Base-by-base conservation (phyloP, 108 stramenopile species). In the Cyclotella baltica region DNA sequence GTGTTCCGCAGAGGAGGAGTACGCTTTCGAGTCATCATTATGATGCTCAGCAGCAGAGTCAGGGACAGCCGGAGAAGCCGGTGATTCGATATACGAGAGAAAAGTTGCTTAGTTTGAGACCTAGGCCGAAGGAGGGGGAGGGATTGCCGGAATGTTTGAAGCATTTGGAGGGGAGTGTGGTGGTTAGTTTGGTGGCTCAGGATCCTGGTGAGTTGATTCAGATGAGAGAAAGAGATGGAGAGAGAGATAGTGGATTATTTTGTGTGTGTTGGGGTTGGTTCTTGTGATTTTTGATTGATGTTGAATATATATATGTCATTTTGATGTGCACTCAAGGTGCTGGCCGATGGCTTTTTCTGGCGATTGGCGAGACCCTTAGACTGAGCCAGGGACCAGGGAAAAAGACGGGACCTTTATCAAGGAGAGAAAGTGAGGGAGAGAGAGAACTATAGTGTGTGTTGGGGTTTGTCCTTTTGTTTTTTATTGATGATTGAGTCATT, bases 11-110 rank as follows among this genome's bases (percentile, higher is more conserved):
- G 19, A 3, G 43, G 23, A 66, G 83, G 40, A 43, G n/a, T 48
- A 28, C 51, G 1, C 30, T 51, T 23, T 37, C 46, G 46, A 64
- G 25, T 28, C 37, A n/a, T 52, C 38, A 20, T 38, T 38, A 47
- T 48, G 61, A 48, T 37, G 59, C 35, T 11, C 36, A 18, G n/a
- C 70, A 16, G 50, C 40, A 57, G 28, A 61, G 34, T 11, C 51
- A 18, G 19, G 75, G 13, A 9, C 62, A 67, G 67, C 81, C 76
- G 36, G 77, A 76, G 30, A 85, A 88, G 31, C n/a, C n/a, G n/a
- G 83, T 90, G 1, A 78, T 90, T 70, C 86, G 94, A 1, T 95
- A 86, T 56, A 91, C 94, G 15, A 64, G 92, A 34, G 94, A 95
- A 74, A 88, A 88, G 62, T 82, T 95, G 22, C 62, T 95, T 15